Evolutionary conservation across 2,329 filamentous ascomycete species (phyloP).

Genomic region (Sclerotinia subarctica): DNA sequence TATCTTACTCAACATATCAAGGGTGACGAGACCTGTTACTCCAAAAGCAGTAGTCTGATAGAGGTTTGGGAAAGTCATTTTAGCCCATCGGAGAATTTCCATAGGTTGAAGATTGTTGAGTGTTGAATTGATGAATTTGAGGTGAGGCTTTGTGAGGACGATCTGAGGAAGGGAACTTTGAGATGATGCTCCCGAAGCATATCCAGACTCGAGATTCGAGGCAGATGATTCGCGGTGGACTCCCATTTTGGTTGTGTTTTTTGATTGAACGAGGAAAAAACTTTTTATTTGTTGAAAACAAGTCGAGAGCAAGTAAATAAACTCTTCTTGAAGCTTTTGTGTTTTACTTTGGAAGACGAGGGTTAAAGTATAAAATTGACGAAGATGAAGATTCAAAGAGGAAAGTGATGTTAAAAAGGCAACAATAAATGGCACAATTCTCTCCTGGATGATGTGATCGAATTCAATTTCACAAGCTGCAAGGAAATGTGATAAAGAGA

Average conservation of each 20-base stretch:
- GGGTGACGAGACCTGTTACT: conserved; percentile 73
- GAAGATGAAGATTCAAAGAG: background rate
- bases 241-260: conserved; percentile 30
- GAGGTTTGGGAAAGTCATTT: conserved; percentile 83
- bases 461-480: background rate
- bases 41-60: conserved; percentile 86
- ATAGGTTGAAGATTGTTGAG: conserved; percentile 83
- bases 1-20: conserved; percentile 82
- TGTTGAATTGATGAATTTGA: conserved; percentile 87
- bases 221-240: conserved; percentile 29
- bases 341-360: background rate
- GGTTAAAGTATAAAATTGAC: background rate
- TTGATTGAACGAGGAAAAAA: conserved; percentile 5
- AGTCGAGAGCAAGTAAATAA: background rate
- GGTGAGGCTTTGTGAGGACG: conserved; percentile 80
- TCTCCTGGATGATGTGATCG: conserved; percentile 16
- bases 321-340: background rate
- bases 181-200: conserved; percentile 64
- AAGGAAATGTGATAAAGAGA: background rate
- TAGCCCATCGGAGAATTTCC: conserved; percentile 90
- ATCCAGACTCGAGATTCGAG: conserved; percentile 72
- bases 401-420: background rate
- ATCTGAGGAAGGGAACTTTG: conserved; percentile 67
- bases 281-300: background rate
- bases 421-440: conserved; percentile 13